phyloP scores from a whole-genome alignment of 2,329 filamentous ascomycete species.

The Biscogniauxia mediterranea region DNA sequence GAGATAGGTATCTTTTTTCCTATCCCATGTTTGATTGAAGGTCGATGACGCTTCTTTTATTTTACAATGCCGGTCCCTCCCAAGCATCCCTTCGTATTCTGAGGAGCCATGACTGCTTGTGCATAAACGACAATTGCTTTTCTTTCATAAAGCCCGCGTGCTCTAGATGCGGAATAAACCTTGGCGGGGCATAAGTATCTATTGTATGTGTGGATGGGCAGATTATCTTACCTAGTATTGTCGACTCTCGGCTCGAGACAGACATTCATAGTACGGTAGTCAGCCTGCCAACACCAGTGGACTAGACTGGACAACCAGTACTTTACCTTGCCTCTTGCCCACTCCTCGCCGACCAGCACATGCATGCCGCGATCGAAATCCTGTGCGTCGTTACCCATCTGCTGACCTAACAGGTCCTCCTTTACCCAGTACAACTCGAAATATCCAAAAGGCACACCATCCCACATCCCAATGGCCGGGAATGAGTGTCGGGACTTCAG shows the following conservation, averaged over 20 bases:
- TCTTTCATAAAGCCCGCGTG: slow-evolving; percentile 80
- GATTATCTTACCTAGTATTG: slow-evolving; percentile 71
- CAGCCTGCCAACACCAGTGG: slow-evolving; percentile 79
- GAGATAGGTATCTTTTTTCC: background rate
- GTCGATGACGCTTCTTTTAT: slow-evolving; percentile 10
- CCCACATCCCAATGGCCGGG: slow-evolving; percentile 89
- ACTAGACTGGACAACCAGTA: slow-evolving; percentile 82
- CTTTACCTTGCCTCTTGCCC: slow-evolving; percentile 78
- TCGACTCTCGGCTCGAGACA: slow-evolving; percentile 89
- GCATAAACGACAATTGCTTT: slow-evolving; percentile 80
- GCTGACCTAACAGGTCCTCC: slow-evolving; percentile 74
- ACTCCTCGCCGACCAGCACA: slow-evolving; percentile 86
- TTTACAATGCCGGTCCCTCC: slow-evolving; percentile 61
- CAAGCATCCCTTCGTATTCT: slow-evolving; percentile 77
- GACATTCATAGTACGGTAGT: slow-evolving; percentile 77
- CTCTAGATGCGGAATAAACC: slow-evolving; percentile 69
- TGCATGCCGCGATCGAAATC: slow-evolving; percentile 91
- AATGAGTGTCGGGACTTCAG: slow-evolving; percentile 74
- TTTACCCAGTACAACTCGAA: slow-evolving; percentile 99
- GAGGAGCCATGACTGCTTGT: slow-evolving; percentile 89
- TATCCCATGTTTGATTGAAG: background rate
- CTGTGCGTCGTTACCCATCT: slow-evolving; percentile 62
- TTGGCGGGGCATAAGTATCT: slow-evolving; percentile 34
- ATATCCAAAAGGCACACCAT: slow-evolving; percentile 92
- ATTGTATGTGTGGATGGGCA: background rate